Evolutionary conservation across 176 grass and related monocot genomes (phyloP).

Genomic region (Panicum miliaceum): DNA sequence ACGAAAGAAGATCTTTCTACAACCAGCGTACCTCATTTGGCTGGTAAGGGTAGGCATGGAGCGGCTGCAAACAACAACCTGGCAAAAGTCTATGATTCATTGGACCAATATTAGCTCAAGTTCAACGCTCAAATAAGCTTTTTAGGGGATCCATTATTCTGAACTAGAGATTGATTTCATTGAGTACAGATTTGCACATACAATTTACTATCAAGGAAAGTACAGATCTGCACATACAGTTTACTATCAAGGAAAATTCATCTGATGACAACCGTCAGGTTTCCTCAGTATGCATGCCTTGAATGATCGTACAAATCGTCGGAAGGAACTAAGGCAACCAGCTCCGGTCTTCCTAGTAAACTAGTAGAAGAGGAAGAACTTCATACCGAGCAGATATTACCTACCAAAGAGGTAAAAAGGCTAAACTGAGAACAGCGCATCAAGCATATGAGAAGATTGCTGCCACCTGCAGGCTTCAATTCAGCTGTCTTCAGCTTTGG

Average conservation of each 20-base stretch:
- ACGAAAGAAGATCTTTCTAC: background rate
- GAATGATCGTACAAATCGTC: conserved; percentile 24
- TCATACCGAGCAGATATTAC: conserved; percentile 43
- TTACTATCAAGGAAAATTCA: conserved; percentile 44
- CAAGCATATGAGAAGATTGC: conserved; percentile 20
- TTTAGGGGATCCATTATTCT: conserved; percentile 33
- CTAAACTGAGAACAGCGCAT: conserved; percentile 35
- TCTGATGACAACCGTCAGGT: conserved; percentile 27
- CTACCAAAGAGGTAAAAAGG: conserved; percentile 34
- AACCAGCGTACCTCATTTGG: conserved; percentile 2
- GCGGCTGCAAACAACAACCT: background rate
- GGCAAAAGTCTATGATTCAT: background rate
- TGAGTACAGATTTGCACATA: conserved; percentile 41
- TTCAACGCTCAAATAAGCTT: conserved; percentile 24
- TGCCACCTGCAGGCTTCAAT: conserved; percentile 42
- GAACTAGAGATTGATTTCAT: conserved; percentile 20
- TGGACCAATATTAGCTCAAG: background rate
- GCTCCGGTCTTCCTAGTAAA: conserved; percentile 43
- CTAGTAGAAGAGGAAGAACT: conserved; percentile 22
- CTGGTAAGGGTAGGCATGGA: background rate
- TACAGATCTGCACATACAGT: conserved; percentile 42
- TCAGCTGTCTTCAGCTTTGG: conserved; percentile 57
- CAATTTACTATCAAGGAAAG: conserved; percentile 38
- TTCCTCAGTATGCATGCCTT: conserved; percentile 50
- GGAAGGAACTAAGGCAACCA: conserved; percentile 39